Percentiles rank a stretch among this genome's conserved stretches.
phyloP scores from a whole-genome alignment of 1,139 yeast genomes.

The Debaryomycetaceae sp. region DNA sequence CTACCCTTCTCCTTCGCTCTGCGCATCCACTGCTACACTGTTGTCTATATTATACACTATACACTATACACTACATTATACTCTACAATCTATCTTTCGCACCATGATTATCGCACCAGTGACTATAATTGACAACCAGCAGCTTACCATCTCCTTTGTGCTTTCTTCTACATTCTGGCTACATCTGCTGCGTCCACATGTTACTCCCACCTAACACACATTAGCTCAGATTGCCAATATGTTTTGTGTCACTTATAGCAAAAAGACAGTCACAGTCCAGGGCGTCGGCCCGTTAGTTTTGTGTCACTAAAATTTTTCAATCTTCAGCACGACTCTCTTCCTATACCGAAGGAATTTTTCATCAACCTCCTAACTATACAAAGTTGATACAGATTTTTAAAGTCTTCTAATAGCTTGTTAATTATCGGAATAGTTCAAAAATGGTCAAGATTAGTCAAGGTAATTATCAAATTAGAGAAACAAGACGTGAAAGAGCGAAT shows the following conservation, averaged over 20 bases:
- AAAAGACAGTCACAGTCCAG: slow-evolving; percentile 8
- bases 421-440: slow-evolving; percentile 21
- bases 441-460: slow-evolving; percentile 68
- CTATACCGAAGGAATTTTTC: slow-evolving; percentile 10
- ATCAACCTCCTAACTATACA: slow-evolving; percentile 4
- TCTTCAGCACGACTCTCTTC: background rate
- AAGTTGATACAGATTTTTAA: slow-evolving; percentile 5
- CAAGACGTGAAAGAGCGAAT: background rate
- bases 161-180: too few species aligned
- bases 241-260: background rate
- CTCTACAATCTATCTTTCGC: too few species aligned
- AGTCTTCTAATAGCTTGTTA: slow-evolving; percentile 6
- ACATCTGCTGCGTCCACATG: too few species aligned
- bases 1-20: too few species aligned
- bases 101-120: too few species aligned
- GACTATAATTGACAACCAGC: too few species aligned
- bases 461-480: slow-evolving; percentile 22
- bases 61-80: too few species aligned
- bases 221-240: slow-evolving; percentile 2
- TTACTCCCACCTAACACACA: too few species aligned
- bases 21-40: too few species aligned
- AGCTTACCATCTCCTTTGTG: too few species aligned
- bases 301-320: slow-evolving; percentile 5
- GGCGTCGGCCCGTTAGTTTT: slow-evolving; percentile 20
- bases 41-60: too few species aligned